phyloP scores from a whole-genome alignment of 148 eudicot species.

The Hydrangea macrophylla region DNA sequence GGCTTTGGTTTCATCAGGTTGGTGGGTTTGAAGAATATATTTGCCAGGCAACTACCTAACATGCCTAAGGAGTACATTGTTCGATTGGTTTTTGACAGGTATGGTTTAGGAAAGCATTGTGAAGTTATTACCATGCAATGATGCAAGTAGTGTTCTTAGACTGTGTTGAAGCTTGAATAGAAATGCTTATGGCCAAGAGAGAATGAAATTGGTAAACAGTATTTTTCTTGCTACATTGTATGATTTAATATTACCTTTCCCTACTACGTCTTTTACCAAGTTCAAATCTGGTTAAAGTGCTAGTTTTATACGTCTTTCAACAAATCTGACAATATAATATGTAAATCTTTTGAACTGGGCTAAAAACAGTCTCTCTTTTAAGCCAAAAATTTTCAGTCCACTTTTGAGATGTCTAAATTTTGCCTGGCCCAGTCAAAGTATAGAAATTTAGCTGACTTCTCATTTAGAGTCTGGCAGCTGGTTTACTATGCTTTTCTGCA shows the following conservation, averaged over 20 bases:
- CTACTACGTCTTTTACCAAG: too few relatives aligned
- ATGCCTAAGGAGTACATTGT: slow-evolving; percentile 99
- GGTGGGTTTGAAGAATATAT: slow-evolving; percentile 93
- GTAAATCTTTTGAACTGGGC: too few relatives aligned
- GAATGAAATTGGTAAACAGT: too few relatives aligned
- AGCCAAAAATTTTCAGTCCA: too few relatives aligned
- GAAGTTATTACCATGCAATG: not conserved
- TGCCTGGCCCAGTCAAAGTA: too few relatives aligned
- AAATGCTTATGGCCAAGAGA: not conserved
- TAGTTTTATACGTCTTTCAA: too few relatives aligned
- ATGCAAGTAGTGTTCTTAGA: not conserved
- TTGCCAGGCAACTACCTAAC: slow-evolving; percentile 93
- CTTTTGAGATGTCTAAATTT: too few relatives aligned
- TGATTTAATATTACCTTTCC: too few relatives aligned
- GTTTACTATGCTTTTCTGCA: not conserved
- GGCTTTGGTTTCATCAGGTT: slow-evolving; percentile 52
- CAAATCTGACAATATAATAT: too few relatives aligned
- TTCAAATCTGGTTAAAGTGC: too few relatives aligned
- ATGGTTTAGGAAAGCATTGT: slow-evolving; percentile 8
- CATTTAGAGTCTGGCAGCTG: not conserved
- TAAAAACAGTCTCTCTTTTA: too few relatives aligned
- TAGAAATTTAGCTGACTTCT: slow-evolving; percentile 6
- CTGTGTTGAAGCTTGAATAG: not conserved
- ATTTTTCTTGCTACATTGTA: too few relatives aligned
- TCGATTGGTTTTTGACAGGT: slow-evolving; percentile 99